These are phyloP conservation scores for Peronospora belbahrii DNA, from an alignment of 352 stramenopile genomes.

Conservation along the genomic window DNA sequence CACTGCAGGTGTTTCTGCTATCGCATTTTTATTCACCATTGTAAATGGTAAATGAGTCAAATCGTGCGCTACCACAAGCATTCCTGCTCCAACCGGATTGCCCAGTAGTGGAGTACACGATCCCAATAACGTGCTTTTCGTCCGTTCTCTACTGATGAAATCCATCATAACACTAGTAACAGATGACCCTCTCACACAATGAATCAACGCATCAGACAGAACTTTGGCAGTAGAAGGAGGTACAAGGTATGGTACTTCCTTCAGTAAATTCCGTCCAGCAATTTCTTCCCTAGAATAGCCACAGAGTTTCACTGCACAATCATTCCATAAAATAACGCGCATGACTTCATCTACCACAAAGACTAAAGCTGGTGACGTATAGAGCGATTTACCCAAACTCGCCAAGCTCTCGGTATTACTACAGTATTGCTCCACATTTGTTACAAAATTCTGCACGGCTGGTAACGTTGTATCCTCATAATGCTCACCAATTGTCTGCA, in stretches of 20 bases:
- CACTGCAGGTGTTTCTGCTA: constrained; percentile 50
- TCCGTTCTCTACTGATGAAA: constrained; percentile 47
- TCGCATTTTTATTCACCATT: constrained; percentile 33
- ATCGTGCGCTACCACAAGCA: constrained; percentile 77
- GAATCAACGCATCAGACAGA: constrained; percentile 49
- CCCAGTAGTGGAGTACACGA: constrained; percentile 65
- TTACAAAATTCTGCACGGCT: constrained; percentile 69
- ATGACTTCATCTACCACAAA: constrained; percentile 82
- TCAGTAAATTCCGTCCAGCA: constrained; percentile 58
- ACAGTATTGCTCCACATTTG: constrained; percentile 66
- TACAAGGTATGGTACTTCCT: constrained; percentile 67
- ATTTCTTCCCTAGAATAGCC: constrained; percentile 80
- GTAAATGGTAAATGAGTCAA: constrained; percentile 39
- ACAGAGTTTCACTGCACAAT: constrained; percentile 58
- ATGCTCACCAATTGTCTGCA: constrained; percentile 69
- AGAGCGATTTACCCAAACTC: constrained; percentile 78
- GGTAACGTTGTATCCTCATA: constrained; percentile 58
- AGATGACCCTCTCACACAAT: constrained; percentile 48
- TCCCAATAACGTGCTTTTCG: constrained; percentile 54
- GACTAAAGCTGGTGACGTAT: constrained; percentile 62
- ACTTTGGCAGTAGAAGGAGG: constrained; percentile 40
- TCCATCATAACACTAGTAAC: constrained; percentile 51
- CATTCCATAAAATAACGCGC: constrained; percentile 84
- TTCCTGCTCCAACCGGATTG: constrained; percentile 66
- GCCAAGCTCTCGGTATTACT: constrained; percentile 67